A percentile compares a stretch with the other conserved stretches of the same genome.
These are phyloP conservation scores for Calonectria pteridis DNA, from an alignment of 2,329 filamentous ascomycete species.

Conservation along the genomic window DNA sequence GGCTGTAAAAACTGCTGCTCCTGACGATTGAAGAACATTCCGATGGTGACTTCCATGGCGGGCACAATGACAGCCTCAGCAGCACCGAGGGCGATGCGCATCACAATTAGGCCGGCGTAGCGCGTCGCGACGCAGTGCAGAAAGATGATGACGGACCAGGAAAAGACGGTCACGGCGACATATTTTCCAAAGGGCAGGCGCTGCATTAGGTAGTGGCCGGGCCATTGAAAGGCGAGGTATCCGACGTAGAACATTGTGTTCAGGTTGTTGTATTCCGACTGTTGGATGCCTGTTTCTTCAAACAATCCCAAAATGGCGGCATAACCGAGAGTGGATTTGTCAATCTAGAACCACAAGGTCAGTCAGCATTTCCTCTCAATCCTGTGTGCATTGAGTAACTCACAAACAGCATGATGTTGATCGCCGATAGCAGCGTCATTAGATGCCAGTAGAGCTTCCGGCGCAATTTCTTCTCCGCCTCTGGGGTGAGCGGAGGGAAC, in stretches of 20 bases:
- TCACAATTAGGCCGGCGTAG: conserved; percentile 52
- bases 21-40: conserved; percentile 54
- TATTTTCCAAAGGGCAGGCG: conserved; percentile 52
- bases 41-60: conserved; percentile 56
- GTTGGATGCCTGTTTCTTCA: conserved; percentile 52
- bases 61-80: conserved; percentile 53
- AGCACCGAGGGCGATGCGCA: conserved; percentile 52
- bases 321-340: conserved; percentile 55
- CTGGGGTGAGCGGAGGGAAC: conserved; percentile 46
- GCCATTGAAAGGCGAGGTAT: conserved; percentile 52
- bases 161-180: conserved; percentile 48
- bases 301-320: conserved; percentile 54
- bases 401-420: conserved; percentile 53
- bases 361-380: no score
- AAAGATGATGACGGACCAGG: conserved; percentile 53
- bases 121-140: conserved; percentile 52
- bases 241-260: conserved; percentile 57
- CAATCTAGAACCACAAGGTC: conserved; percentile 42
- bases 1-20: conserved; percentile 50
- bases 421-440: conserved; percentile 47
- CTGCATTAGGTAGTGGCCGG: conserved; percentile 56
- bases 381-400: conserved; percentile 30
- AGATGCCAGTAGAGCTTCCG: conserved; percentile 50
- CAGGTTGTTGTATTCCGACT: conserved; percentile 55
- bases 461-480: conserved; percentile 47